A percentile compares a stretch with the other conserved stretches of the same genome.
phyloP scores from a whole-genome alignment of 345 rosid species.

The Xanthoceras sorbifolium region DNA sequence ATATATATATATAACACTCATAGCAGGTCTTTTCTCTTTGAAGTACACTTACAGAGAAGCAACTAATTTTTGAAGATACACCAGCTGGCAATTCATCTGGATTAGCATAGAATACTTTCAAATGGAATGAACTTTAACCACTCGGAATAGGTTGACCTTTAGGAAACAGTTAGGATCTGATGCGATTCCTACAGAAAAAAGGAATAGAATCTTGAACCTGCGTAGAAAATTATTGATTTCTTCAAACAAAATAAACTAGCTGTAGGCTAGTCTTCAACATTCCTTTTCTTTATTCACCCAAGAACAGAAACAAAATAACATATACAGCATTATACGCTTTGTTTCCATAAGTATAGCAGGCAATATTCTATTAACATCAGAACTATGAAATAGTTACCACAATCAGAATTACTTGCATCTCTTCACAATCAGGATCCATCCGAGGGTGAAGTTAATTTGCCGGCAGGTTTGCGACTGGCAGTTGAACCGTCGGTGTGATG shows the following conservation, averaged over 20 bases:
- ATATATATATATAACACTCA: no score
- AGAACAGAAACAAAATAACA: not conserved
- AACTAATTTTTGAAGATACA: slow-evolving; percentile 42
- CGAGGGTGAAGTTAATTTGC: no score
- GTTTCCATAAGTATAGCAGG: not conserved
- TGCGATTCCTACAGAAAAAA: slow-evolving; percentile 53
- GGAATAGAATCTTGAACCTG: slow-evolving; percentile 66
- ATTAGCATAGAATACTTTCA: slow-evolving; percentile 55
- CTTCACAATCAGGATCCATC: no score
- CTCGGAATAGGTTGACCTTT: slow-evolving; percentile 53
- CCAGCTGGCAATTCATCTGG: slow-evolving; percentile 47
- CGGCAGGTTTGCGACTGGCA: no score
- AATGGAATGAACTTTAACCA: slow-evolving; percentile 42
- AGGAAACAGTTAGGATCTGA: slow-evolving; percentile 49
- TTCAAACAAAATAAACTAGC: not conserved
- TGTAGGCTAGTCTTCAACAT: not conserved
- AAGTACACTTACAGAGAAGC: slow-evolving; percentile 39
- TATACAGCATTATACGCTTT: not conserved
- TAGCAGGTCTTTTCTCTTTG: not conserved
- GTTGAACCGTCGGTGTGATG: no score
- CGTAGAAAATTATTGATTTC: not conserved
- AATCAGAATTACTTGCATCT: not conserved
- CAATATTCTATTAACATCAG: no score
- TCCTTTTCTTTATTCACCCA: not conserved
- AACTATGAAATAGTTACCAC: not conserved